Evolutionary conservation across 73 alveolate species (phyloP), one percentile per base, ranked within the genome.

Genomic region (Paramecium pentaurelia): DNA sequence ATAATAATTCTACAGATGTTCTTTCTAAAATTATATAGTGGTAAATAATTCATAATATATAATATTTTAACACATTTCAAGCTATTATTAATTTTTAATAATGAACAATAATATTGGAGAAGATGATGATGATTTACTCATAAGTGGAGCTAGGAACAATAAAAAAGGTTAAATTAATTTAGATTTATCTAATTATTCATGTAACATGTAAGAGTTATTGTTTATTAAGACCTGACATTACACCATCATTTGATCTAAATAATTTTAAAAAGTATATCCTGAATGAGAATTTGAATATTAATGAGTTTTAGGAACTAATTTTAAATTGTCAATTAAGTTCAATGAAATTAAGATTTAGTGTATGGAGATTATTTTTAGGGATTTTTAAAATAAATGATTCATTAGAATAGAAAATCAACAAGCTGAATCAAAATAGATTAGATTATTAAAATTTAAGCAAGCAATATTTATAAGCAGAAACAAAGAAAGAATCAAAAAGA

Each of bases 281-380:
- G 32, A 54, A 54, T 54, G 70, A 64, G 12, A 34, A 64, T n/a
- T 14, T 64, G 84, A 34, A 64, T 20, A 28, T 64, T 6, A 64
- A 28, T 32, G 84, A 64, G 16, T 16, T 64, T 25, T 32, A 64
- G 42, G 47, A 64, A 12, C 11, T 64, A 4, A 64, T 64, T 3
- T 34, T 64, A 28, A 64, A 64, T 8, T 64, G 45, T 12, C 51
- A 64, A 5, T 32, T 64, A 12, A 64, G 27, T 64, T 64, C 42
- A 64, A 64, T 34, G 12, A 32, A 64, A 64, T 64, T 64, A 20
- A 64, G 84, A 64, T 64, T 64, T 64, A 64, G 84, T 28, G 28
- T 73, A 14, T 73, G 87, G 87, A 73, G 87, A 73, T 73, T 73
- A 20, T 73, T 37, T 36, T 38, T 73, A 73, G 60, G 60, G 47